Evolutionary conservation across 192 early-diverging fungal genomes (phyloP).

Genomic region (Chytriomyces confervae): DNA sequence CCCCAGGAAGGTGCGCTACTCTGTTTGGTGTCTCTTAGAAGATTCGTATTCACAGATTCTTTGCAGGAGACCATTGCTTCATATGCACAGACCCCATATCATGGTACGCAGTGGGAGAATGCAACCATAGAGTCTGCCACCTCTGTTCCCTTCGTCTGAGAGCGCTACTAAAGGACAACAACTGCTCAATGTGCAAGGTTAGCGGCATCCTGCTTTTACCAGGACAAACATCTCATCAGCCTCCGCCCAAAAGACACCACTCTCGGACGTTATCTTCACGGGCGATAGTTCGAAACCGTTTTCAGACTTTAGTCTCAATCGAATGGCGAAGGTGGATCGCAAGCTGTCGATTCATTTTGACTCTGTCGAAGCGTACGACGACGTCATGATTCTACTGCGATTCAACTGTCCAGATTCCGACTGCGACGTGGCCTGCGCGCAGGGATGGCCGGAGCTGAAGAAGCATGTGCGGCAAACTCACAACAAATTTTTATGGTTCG

Average conservation of each 20-base stretch:
- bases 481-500: constrained; percentile 76
- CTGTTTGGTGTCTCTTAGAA: neutral
- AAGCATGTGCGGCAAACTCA: constrained; percentile 81
- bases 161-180: constrained; percentile 83
- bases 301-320: constrained; percentile 39
- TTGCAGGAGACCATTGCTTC: constrained; percentile 63
- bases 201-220: neutral
- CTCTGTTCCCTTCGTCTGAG: constrained; percentile 89
- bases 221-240: neutral
- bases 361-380: constrained; percentile 72
- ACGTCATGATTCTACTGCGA: constrained; percentile 71
- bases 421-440: constrained; percentile 74
- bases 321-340: constrained; percentile 68
- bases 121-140: constrained; percentile 94
- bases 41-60: neutral
- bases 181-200: constrained; percentile 93
- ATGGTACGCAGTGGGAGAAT: constrained; percentile 83
- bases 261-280: constrained; percentile 79
- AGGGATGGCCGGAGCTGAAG: constrained; percentile 86
- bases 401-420: constrained; percentile 88
- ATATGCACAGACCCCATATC: constrained; percentile 87
- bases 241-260: constrained; percentile 65
- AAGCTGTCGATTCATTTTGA: constrained; percentile 79
- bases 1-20: neutral
- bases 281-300: constrained; percentile 60